These are phyloP conservation scores for Kalmanozyma brasiliensis DNA, from an alignment of 1,284 basidiomycete species.

Conservation along the genomic window DNA sequence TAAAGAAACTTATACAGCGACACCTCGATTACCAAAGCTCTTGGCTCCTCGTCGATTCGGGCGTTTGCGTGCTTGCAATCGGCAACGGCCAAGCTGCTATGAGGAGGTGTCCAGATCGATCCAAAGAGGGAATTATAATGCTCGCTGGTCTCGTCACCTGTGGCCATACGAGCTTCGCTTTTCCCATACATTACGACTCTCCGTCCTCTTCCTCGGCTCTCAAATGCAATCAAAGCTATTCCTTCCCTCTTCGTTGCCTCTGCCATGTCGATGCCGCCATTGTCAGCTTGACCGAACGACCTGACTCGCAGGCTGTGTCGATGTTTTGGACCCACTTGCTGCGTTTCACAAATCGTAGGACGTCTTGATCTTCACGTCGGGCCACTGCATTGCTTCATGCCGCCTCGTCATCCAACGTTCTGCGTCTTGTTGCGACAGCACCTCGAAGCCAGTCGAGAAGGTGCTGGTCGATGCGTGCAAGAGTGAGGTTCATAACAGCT, in stretches of 20 bases:
- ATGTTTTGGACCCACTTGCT: too few species aligned
- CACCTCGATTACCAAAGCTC: conserved; percentile 52
- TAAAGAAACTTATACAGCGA: conserved; percentile 40
- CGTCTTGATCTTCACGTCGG: too few species aligned
- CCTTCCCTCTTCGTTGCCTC: too few species aligned
- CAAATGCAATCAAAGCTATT: background rate
- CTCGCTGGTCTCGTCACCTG: conserved; percentile 33
- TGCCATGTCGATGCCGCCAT: too few species aligned
- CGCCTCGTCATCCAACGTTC: too few species aligned
- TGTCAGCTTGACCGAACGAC: background rate
- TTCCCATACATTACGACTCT: conserved; percentile 33
- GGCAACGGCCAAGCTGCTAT: conserved; percentile 44
- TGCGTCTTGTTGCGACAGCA: too few species aligned
- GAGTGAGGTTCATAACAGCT: too few species aligned
- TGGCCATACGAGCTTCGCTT: conserved; percentile 52
- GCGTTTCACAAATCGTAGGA: too few species aligned
- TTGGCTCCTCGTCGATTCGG: conserved; percentile 33
- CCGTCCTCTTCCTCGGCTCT: background rate
- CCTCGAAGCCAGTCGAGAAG: too few species aligned
- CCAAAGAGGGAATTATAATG: conserved; percentile 47
- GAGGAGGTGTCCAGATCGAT: conserved; percentile 43
- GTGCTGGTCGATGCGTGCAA: too few species aligned
- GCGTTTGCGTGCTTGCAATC: conserved; percentile 46
- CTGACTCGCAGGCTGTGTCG: too few species aligned
- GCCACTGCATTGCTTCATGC: too few species aligned